Conservation (phyloP, 1,139 yeast species). For the Geotrichum citri-aurantii region DNA sequence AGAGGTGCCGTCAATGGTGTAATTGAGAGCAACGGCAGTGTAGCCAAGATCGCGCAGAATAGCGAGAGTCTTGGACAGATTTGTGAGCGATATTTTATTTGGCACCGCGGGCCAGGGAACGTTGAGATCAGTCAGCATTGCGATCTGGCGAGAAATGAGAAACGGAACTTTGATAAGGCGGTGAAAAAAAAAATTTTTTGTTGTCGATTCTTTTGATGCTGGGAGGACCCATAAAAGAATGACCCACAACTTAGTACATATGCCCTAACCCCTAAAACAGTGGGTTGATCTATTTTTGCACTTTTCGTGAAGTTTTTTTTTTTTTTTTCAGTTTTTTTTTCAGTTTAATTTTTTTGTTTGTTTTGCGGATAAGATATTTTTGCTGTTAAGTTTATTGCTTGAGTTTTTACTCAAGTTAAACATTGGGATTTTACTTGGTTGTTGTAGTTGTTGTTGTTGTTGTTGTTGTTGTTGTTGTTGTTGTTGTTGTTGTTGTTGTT, state of each 20-base stretch:
- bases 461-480: no score
- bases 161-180: neutral
- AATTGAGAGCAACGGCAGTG: conserved; percentile 68
- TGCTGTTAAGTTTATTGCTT: no score
- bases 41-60: conserved; percentile 48
- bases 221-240: neutral
- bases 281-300: neutral
- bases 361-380: no score
- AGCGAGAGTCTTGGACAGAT: conserved; percentile 23
- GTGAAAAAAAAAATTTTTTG: neutral
- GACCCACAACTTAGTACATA: neutral
- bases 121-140: conserved; percentile 65
- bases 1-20: conserved; percentile 52
- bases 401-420: no score
- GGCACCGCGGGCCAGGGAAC: conserved; percentile 70
- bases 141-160: neutral
- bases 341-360: no score
- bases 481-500: neutral
- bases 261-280: neutral
- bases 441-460: neutral
- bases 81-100: conserved; percentile 32
- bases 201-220: neutral
- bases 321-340: conserved; percentile 10
- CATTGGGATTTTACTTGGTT: neutral
- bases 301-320: neutral